phyloP scores from a whole-genome alignment of 495 filamentous ascomycete genomes.

The Trichoderma erinaceum region DNA sequence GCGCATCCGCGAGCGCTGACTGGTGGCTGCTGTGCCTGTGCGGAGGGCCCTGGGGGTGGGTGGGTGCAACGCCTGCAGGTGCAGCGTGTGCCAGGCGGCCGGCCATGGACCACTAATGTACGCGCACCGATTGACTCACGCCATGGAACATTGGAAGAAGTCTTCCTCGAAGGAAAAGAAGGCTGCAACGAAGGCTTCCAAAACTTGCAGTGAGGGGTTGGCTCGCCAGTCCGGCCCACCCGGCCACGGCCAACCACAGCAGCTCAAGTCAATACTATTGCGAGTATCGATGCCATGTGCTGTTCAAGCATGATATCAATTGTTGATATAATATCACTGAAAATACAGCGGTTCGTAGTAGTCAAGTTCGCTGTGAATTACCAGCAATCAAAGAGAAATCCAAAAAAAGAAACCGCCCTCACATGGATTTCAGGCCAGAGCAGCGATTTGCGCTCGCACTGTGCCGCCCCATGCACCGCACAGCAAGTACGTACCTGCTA shows the following conservation, averaged over 20 bases:
- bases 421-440: neutral
- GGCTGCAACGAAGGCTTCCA: conserved; percentile 3
- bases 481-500: neutral
- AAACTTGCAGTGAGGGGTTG: neutral
- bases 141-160: neutral
- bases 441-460: conserved; percentile 10
- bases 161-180: conserved; percentile 9
- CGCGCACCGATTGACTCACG: conserved; percentile 4
- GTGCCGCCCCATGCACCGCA: conserved; percentile 1
- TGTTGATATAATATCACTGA: no score
- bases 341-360: no score
- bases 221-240: neutral
- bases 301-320: no score
- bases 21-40: neutral
- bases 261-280: no score
- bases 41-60: neutral
- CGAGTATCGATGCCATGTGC: no score
- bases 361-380: no score
- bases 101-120: neutral
- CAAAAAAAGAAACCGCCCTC: no score
- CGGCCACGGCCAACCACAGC: neutral
- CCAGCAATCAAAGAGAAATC: no score
- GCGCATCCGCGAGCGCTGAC: conserved; percentile 1
- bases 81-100: neutral
- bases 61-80: neutral